Percentiles rank a stretch among this genome's conserved stretches.
These are phyloP conservation scores for Boletus semigastroideus DNA, from an alignment of 1,284 basidiomycete species.

Conservation along the genomic window DNA sequence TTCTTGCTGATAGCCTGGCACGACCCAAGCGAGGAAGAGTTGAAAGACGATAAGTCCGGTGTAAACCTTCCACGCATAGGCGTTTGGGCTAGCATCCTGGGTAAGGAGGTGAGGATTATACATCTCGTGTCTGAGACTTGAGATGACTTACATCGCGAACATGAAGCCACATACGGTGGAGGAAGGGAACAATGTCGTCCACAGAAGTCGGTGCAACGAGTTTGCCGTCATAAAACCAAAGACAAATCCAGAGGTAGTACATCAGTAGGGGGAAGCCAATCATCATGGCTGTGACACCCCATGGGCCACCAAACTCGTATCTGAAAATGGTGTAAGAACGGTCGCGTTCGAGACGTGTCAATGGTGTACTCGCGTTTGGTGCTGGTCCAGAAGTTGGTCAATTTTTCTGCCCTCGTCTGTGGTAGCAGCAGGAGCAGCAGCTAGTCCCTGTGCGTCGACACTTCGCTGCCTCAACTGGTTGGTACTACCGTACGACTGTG, in stretches of 20 bases:
- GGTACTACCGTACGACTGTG: conserved; percentile 28
- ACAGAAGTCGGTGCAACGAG: conserved; percentile 75
- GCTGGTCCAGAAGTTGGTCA: conserved; percentile 73
- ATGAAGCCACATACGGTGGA: conserved; percentile 82
- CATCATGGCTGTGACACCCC: conserved; percentile 93
- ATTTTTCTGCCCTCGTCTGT: conserved; percentile 34
- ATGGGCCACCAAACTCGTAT: conserved; percentile 96
- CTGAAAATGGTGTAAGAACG: conserved; percentile 39
- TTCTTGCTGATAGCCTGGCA: conserved; percentile 93
- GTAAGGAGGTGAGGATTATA: neutral
- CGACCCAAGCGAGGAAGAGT: conserved; percentile 84
- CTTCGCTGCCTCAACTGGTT: conserved; percentile 29
- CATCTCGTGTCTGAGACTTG: neutral
- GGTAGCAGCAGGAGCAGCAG: conserved; percentile 12
- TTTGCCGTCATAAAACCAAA: conserved; percentile 93
- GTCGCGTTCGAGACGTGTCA: neutral
- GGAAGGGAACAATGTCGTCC: conserved; percentile 78
- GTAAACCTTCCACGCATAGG: conserved; percentile 88
- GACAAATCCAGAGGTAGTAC: conserved; percentile 99
- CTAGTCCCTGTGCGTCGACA: conserved; percentile 8
- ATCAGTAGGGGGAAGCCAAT: conserved; percentile 87
- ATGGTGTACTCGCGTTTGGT: conserved; percentile 54
- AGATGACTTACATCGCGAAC: conserved; percentile 62
- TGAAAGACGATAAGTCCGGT: conserved; percentile 88
- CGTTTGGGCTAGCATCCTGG: conserved; percentile 89